These are phyloP conservation scores for Mycogone perniciosa DNA, from an alignment of 2,329 filamentous ascomycete genomes.

Conservation along the genomic window DNA sequence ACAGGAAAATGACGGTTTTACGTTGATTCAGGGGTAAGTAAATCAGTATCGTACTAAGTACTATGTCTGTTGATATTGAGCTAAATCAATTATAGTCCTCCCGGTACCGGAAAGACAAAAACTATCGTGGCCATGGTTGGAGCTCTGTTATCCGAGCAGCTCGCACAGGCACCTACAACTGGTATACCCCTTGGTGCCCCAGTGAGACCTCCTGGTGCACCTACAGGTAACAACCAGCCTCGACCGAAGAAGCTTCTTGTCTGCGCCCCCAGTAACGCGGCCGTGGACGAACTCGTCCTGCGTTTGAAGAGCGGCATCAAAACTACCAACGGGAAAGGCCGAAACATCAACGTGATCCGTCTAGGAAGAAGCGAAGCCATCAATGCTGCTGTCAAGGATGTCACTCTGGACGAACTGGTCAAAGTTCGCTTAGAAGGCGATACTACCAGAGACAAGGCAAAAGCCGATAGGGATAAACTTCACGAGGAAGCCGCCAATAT, in stretches of 20 bases:
- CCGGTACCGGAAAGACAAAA: slow-evolving; percentile 96
- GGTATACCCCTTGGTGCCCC: slow-evolving; percentile 27
- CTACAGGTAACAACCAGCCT: slow-evolving; percentile 20
- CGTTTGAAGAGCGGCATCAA: slow-evolving; percentile 84
- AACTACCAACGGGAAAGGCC: slow-evolving; percentile 62
- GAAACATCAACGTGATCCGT: slow-evolving; percentile 81
- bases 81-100: slow-evolving; percentile 54
- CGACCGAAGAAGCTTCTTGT: slow-evolving; percentile 78
- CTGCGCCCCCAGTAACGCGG: slow-evolving; percentile 97
- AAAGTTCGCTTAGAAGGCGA: slow-evolving; percentile 62
- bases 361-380: slow-evolving; percentile 89
- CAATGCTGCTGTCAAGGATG: slow-evolving; percentile 80
- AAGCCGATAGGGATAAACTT: slow-evolving; percentile 50
- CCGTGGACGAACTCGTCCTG: slow-evolving; percentile 91
- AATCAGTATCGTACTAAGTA: not conserved
- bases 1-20: slow-evolving; percentile 93
- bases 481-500: slow-evolving; percentile 62
- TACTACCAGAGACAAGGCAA: slow-evolving; percentile 50
- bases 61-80: not conserved
- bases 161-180: slow-evolving; percentile 27
- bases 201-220: slow-evolving; percentile 21
- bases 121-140: slow-evolving; percentile 96
- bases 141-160: slow-evolving; percentile 50
- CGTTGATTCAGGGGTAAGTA: slow-evolving; percentile 77
- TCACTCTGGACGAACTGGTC: slow-evolving; percentile 89